phyloP scores from a whole-genome alignment of 2,329 filamentous ascomycete genomes.

The Lachnellula subtilissima region DNA sequence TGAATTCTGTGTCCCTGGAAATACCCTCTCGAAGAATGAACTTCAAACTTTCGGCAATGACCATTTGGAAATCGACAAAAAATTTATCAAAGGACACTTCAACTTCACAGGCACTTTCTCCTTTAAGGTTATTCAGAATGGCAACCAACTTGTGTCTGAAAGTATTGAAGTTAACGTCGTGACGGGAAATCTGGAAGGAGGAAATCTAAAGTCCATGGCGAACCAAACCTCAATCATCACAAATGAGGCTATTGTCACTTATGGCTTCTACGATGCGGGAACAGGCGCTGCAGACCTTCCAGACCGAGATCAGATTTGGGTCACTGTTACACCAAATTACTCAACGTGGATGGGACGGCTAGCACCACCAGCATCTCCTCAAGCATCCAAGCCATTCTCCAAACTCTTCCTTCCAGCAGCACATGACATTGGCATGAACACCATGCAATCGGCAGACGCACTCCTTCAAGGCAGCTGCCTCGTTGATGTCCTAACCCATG shows the following conservation, averaged over 20 bases:
- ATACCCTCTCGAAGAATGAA: constrained; percentile 31
- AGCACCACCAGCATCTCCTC: constrained; percentile 36
- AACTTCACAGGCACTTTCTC: constrained; percentile 42
- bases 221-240: constrained; percentile 22
- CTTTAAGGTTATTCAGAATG: constrained; percentile 38
- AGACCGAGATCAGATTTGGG: constrained; percentile 40
- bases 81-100: constrained; percentile 37
- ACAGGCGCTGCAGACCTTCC: constrained; percentile 39
- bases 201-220: constrained; percentile 29
- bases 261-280: constrained; percentile 47
- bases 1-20: constrained; percentile 41
- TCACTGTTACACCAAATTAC: constrained; percentile 41
- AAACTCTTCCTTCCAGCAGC: constrained; percentile 41
- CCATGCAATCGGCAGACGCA: constrained; percentile 38
- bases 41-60: constrained; percentile 35
- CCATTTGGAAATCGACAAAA: constrained; percentile 42
- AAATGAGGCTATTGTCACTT: constrained; percentile 38
- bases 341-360: constrained; percentile 40
- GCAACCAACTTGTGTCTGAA: constrained; percentile 38
- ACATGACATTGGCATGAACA: constrained; percentile 50
- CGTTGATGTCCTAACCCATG: constrained; percentile 27
- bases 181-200: constrained; percentile 39
- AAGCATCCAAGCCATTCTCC: constrained; percentile 38
- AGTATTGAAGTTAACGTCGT: constrained; percentile 43
- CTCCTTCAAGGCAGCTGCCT: constrained; percentile 33